Evolutionary conservation across 768 basidiomycete species (phyloP).

Genomic region (Pisolithus tinctorius): DNA sequence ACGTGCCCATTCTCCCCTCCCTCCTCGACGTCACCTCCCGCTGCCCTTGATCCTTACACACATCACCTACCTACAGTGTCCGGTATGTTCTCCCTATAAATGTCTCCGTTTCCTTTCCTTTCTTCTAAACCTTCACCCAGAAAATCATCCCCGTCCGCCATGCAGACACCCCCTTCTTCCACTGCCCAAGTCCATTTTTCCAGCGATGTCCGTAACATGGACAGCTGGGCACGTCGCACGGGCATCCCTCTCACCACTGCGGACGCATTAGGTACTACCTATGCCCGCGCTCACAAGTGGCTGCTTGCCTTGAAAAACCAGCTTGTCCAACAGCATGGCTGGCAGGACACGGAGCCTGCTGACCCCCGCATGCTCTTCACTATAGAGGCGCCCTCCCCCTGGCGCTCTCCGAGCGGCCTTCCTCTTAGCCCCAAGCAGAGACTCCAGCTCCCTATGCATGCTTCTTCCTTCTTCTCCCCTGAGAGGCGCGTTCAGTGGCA

Average conservation of each 20-base stretch:
- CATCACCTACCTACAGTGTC: slow-evolving; percentile 9
- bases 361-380: slow-evolving; percentile 74
- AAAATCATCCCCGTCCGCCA: slow-evolving; percentile 4
- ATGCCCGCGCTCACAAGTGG: slow-evolving; percentile 78
- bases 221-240: slow-evolving; percentile 75
- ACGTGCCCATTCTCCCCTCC: slow-evolving; percentile 11
- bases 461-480: slow-evolving; percentile 80
- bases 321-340: slow-evolving; percentile 64
- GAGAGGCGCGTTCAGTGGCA: slow-evolving; percentile 83
- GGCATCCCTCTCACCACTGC: slow-evolving; percentile 78
- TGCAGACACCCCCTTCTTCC: slow-evolving; percentile 29
- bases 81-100: slow-evolving; percentile 23
- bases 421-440: slow-evolving; percentile 71
- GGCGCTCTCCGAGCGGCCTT: slow-evolving; percentile 68
- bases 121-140: neutral
- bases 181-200: slow-evolving; percentile 69
- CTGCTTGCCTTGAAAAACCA: slow-evolving; percentile 53
- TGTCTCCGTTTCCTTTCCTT: slow-evolving; percentile 3
- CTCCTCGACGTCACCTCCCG: slow-evolving; percentile 15
- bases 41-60: slow-evolving; percentile 5
- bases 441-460: slow-evolving; percentile 69
- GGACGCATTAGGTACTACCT: slow-evolving; percentile 73
- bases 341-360: slow-evolving; percentile 51
- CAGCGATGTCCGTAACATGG: slow-evolving; percentile 74
- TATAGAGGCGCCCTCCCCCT: slow-evolving; percentile 71